Evolutionary conservation across 148 eudicot species (phyloP).

Genomic region (Rhododendron ferrugineum): DNA sequence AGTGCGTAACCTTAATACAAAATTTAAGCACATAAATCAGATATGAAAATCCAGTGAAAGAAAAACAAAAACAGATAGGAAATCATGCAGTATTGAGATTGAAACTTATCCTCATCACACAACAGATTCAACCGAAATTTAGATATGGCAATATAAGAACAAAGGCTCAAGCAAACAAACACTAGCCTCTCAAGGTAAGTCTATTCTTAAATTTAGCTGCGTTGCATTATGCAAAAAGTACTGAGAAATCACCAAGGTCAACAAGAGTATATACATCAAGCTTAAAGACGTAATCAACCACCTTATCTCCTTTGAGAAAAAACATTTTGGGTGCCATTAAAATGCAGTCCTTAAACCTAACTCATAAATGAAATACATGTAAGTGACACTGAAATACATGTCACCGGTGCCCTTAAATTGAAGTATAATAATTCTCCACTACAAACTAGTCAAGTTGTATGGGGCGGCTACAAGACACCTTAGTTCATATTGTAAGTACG

Average conservation of each 20-base stretch:
- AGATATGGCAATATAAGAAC: not conserved
- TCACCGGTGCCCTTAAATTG: not conserved
- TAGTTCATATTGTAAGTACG: not conserved
- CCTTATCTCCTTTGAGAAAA: not conserved
- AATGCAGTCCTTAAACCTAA: not conserved
- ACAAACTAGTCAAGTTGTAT: not conserved
- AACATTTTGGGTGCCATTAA: not conserved
- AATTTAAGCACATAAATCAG: not conserved
- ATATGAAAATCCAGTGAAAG: not conserved
- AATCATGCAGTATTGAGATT: not conserved
- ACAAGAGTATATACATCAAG: not conserved
- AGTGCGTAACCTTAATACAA: slow-evolving; percentile 53
- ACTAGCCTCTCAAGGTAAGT: not conserved
- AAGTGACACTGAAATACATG: not conserved
- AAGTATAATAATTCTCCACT: not conserved
- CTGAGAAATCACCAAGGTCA: not conserved
- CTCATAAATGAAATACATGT: not conserved
- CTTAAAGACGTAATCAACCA: not conserved
- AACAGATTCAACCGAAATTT: not conserved
- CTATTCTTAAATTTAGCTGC: not conserved
- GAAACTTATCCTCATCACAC: not conserved
- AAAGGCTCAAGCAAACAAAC: not conserved
- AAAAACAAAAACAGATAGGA: not conserved
- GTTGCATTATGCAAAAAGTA: not conserved
- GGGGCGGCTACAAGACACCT: not conserved